Conservation (phyloP, 2,329 filamentous ascomycete species). For the Purpureocillium takamizusanense region DNA sequence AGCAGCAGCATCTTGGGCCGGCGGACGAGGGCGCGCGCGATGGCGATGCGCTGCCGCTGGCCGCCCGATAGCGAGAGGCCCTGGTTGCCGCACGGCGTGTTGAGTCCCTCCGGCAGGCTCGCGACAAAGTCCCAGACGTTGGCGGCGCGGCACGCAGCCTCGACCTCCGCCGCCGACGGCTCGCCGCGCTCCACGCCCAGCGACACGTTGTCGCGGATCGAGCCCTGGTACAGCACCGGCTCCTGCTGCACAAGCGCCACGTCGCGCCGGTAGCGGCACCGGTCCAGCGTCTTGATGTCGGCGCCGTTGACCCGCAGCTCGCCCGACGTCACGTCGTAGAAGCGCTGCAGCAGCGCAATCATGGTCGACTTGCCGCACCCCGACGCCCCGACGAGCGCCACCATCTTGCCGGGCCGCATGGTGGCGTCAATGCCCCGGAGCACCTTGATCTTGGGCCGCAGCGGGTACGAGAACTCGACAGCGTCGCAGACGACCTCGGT, state of each 20-base stretch:
- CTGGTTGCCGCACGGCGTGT: slow-evolving; percentile 55
- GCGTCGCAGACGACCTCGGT: slow-evolving; percentile 37
- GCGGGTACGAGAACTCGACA: slow-evolving; percentile 50
- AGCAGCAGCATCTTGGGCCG: slow-evolving; percentile 58
- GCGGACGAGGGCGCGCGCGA: slow-evolving; percentile 62
- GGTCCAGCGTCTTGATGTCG: slow-evolving; percentile 19
- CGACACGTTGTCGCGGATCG: slow-evolving; percentile 46
- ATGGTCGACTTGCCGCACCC: slow-evolving; percentile 54
- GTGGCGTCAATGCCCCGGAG: slow-evolving; percentile 28
- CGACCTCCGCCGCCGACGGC: slow-evolving; percentile 28
- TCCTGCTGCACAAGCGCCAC: slow-evolving; percentile 33
- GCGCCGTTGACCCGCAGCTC: slow-evolving; percentile 16
- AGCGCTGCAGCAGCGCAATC: slow-evolving; percentile 40
- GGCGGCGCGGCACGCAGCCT: slow-evolving; percentile 41
- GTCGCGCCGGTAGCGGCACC: slow-evolving; percentile 21
- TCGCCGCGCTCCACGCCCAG: slow-evolving; percentile 30
- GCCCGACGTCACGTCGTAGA: slow-evolving; percentile 27
- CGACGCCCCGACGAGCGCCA: slow-evolving; percentile 47
- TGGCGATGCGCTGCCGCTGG: slow-evolving; percentile 64
- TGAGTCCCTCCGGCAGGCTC: slow-evolving; percentile 49
- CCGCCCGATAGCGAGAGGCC: slow-evolving; percentile 64
- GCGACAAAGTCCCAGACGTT: slow-evolving; percentile 48
- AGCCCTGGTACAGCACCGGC: slow-evolving; percentile 35
- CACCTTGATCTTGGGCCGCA: slow-evolving; percentile 23
- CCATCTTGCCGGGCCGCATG: slow-evolving; percentile 36